phyloP scores from a whole-genome alignment of 306 rosid genomes.

The Prunus salicina region DNA sequence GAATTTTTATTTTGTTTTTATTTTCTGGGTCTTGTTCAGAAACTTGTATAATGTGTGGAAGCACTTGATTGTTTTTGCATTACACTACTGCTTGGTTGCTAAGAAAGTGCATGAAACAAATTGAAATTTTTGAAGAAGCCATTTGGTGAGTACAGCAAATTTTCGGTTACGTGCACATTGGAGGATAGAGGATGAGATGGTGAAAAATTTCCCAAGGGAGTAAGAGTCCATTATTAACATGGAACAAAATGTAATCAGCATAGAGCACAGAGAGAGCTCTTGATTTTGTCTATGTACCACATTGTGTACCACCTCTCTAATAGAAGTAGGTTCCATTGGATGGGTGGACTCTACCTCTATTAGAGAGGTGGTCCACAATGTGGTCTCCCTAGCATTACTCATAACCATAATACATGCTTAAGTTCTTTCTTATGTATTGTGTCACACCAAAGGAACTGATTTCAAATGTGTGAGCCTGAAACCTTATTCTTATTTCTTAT shows the following conservation, averaged over 20 bases:
- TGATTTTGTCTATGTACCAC: not conserved
- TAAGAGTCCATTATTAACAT: too few species aligned
- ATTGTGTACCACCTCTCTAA: too few species aligned
- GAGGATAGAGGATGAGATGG: too few species aligned
- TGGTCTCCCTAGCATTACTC: too few species aligned
- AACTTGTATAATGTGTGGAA: not conserved
- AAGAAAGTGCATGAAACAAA: not conserved
- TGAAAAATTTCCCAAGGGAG: too few species aligned
- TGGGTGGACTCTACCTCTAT: too few species aligned
- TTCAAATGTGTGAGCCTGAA: not conserved
- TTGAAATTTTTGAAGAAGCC: not conserved
- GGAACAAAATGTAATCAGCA: too few species aligned
- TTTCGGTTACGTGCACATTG: too few species aligned
- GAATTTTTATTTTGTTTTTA: not conserved
- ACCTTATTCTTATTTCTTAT: not conserved
- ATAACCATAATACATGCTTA: not conserved
- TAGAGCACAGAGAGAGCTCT: not conserved
- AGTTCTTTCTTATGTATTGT: not conserved
- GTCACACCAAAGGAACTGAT: not conserved
- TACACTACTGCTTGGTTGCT: slow-evolving; percentile 16
- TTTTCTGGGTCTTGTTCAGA: not conserved
- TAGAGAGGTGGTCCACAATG: too few species aligned
- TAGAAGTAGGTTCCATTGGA: too few species aligned
- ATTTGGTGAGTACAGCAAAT: not conserved
- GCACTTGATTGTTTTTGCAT: not conserved